Conservation (phyloP, 1,284 basidiomycete species). For the Pseudozyma sp. region DNA sequence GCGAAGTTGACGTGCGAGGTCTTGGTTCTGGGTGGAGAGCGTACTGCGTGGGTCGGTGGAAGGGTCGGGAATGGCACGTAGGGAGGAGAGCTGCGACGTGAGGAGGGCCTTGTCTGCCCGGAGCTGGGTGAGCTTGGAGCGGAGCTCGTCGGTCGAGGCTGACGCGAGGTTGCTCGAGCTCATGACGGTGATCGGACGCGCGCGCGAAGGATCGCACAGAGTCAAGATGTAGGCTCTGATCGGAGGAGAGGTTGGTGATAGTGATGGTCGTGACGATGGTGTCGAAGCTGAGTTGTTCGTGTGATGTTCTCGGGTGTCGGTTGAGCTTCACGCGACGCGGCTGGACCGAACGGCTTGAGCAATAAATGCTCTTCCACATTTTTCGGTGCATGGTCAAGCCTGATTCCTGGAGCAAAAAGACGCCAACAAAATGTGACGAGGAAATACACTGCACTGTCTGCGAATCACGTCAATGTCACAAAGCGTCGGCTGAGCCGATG, state of each 20-base stretch:
- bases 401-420: no score
- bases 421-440: neutral
- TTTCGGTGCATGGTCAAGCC: neutral
- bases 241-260: no score
- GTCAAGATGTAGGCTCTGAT: no score
- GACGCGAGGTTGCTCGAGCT: slow-evolving; percentile 11
- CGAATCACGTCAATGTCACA: no score
- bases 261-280: neutral
- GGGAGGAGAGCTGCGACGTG: slow-evolving; percentile 34
- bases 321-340: slow-evolving; percentile 21
- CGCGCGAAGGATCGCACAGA: no score
- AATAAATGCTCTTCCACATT: neutral
- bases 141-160: slow-evolving; percentile 29
- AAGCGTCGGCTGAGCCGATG: no score
- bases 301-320: neutral
- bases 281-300: slow-evolving; percentile 3
- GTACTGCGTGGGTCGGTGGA: neutral
- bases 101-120: slow-evolving; percentile 41
- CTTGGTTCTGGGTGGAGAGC: slow-evolving; percentile 23
- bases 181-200: neutral
- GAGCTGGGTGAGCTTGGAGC: slow-evolving; percentile 26
- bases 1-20: slow-evolving; percentile 30
- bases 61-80: slow-evolving; percentile 23
- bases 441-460: neutral
- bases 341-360: no score